These are phyloP conservation scores for Sedum album DNA, from an alignment of 164 flowering plant genomes.

Conservation along the genomic window DNA sequence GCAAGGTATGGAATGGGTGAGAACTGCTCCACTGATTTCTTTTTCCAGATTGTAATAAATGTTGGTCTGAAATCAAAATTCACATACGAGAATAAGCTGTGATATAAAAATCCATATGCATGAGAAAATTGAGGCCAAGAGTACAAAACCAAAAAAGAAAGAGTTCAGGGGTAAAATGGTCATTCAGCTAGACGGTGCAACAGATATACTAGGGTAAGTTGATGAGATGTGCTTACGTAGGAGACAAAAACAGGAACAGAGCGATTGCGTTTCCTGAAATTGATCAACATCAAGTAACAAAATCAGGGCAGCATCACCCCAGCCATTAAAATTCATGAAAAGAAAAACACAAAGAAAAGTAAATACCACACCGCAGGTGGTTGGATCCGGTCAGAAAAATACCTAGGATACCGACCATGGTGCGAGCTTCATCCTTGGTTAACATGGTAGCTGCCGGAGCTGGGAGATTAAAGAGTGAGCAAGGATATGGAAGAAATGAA, in stretches of 20 bases:
- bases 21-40: too few relatives aligned
- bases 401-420: constrained; percentile 9
- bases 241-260: constrained; percentile 6
- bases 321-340: too few relatives aligned
- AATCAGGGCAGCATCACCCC: too few relatives aligned
- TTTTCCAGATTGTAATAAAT: constrained; percentile 58
- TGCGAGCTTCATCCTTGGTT: constrained; percentile 5
- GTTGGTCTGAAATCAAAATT: constrained; percentile 48
- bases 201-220: background rate
- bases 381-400: background rate
- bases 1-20: constrained; percentile 69
- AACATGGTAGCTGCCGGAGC: background rate
- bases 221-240: background rate
- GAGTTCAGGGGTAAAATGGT: background rate
- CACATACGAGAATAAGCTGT: too few relatives aligned
- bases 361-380: too few relatives aligned
- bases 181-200: background rate
- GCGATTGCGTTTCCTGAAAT: constrained; percentile 5
- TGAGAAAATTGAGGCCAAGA: too few relatives aligned
- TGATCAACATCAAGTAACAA: background rate
- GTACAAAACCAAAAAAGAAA: too few relatives aligned
- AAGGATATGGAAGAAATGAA: too few relatives aligned
- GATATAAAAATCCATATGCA: too few relatives aligned
- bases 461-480: background rate
- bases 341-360: too few relatives aligned